Evolutionary conservation across 768 basidiomycete genomes (phyloP), one percentile per base, ranked within the genome.

Genomic region (Dendrothele bispora): DNA sequence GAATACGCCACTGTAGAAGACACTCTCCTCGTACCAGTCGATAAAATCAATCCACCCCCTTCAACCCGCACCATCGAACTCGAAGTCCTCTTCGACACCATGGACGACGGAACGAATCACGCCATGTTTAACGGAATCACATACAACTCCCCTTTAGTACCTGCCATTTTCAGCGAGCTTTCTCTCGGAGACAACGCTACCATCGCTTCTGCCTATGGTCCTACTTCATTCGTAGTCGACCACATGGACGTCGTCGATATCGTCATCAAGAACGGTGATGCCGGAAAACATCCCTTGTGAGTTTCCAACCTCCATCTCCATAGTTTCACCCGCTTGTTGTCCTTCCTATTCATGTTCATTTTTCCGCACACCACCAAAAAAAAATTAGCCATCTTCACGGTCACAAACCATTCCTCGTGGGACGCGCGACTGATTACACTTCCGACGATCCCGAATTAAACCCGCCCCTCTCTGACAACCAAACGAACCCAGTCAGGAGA

Each of bases 361-460:
- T 46, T 49, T 20, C n/a, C 15, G 34, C 35, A n/a, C n/a, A n/a
- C n/a, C n/a, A n/a, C n/a, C n/a, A n/a, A n/a, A n/a, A n/a, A n/a
- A n/a, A n/a, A n/a, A n/a, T 52, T 43, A 93, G 92, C 81, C 93
- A 97, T 64, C 65, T 95, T 46, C 93, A 95, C 65, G 94, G 94
- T 0, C 91, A 95, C 72, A 84, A 86, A 57, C 79, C 84, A 69
- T 86, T 88, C 71, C 78, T 98, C 52, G 83, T 95, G 18, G 75
- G 81, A 47, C 84, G 87, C 45, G 77, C 82, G 2, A 55, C 73
- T 45, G 79, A 95, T 61, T 91, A 83, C 55, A 80, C 80, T 0
- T 86, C 86, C 1, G 67, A 77, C 56, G 89, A 98, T 65, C 79
- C 88, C 1, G 57, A 69, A 1, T 71, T 94, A 39, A 95, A 95